These are phyloP conservation scores for Tetrapisispora arboricola DNA, from an alignment of 805 yeast genomes.

Conservation along the genomic window DNA sequence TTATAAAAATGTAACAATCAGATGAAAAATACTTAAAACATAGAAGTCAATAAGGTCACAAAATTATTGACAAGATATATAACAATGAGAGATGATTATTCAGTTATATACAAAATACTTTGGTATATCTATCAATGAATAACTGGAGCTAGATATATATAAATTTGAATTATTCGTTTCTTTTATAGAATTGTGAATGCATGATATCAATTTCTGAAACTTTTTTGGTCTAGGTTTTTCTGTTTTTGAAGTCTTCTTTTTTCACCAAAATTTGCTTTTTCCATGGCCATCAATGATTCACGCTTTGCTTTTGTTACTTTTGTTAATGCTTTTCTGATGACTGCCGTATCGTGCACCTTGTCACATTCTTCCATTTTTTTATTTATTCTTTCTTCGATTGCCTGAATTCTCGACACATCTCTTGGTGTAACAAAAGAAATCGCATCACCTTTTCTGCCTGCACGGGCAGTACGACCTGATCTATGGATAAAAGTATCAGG, in stretches of 20 bases:
- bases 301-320: conserved; percentile 74
- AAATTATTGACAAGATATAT: too few relatives aligned
- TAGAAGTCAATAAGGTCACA: too few relatives aligned
- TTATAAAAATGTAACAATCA: too few relatives aligned
- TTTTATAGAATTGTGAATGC: background rate
- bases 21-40: too few relatives aligned
- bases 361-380: conserved; percentile 70
- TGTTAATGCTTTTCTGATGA: conserved; percentile 62
- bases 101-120: too few relatives aligned
- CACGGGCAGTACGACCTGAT: conserved; percentile 98
- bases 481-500: conserved; percentile 95
- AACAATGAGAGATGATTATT: too few relatives aligned
- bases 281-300: conserved; percentile 91
- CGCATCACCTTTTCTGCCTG: conserved; percentile 82
- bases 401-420: conserved; percentile 69
- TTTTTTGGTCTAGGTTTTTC: conserved; percentile 23
- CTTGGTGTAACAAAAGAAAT: conserved; percentile 75
- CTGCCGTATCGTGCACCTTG: conserved; percentile 60
- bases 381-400: conserved; percentile 78
- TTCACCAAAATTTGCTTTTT: conserved; percentile 80
- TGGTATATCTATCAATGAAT: too few relatives aligned
- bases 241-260: conserved; percentile 42
- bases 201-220: conserved; percentile 5
- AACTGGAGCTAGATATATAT: too few relatives aligned
- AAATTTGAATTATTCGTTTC: background rate